A percentile compares a stretch with the other conserved stretches of the same genome.
Evolutionary conservation across 306 rosid genomes (phyloP).

Genomic region (Morella rubra): DNA sequence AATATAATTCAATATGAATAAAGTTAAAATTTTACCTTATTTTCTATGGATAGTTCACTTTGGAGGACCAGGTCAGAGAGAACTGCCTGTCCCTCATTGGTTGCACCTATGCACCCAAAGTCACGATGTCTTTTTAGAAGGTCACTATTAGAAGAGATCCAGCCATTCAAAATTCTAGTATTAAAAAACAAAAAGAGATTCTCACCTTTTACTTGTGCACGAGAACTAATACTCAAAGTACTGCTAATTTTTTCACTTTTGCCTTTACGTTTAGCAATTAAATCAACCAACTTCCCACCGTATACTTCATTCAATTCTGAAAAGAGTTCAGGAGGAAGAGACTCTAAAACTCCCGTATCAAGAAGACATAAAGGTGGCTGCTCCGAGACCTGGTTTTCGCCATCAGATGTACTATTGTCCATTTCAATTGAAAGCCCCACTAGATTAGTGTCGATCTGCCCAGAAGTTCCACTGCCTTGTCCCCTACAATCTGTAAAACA

Average conservation of each 20-base stretch:
- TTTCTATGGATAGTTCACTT: slow-evolving; percentile 31
- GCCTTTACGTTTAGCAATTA: slow-evolving; percentile 48
- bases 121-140: slow-evolving; percentile 24
- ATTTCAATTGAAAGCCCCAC: slow-evolving; percentile 37
- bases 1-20: not conserved
- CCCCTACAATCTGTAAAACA: slow-evolving; percentile 44
- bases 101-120: slow-evolving; percentile 35
- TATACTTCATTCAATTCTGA: slow-evolving; percentile 74
- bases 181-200: slow-evolving; percentile 11
- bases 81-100: slow-evolving; percentile 32
- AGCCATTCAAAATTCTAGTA: slow-evolving; percentile 7
- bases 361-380: slow-evolving; percentile 76
- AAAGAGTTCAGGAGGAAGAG: slow-evolving; percentile 83
- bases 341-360: slow-evolving; percentile 73
- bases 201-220: slow-evolving; percentile 41
- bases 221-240: slow-evolving; percentile 20
- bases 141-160: slow-evolving; percentile 10
- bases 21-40: slow-evolving; percentile 44
- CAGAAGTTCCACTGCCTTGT: slow-evolving; percentile 33
- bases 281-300: slow-evolving; percentile 70
- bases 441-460: slow-evolving; percentile 30
- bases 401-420: slow-evolving; percentile 32
- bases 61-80: slow-evolving; percentile 28
- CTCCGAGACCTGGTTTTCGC: slow-evolving; percentile 44
- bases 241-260: slow-evolving; percentile 34